Conservation (phyloP, 257 asterid genomes). For the Anisodus acutangulus region DNA sequence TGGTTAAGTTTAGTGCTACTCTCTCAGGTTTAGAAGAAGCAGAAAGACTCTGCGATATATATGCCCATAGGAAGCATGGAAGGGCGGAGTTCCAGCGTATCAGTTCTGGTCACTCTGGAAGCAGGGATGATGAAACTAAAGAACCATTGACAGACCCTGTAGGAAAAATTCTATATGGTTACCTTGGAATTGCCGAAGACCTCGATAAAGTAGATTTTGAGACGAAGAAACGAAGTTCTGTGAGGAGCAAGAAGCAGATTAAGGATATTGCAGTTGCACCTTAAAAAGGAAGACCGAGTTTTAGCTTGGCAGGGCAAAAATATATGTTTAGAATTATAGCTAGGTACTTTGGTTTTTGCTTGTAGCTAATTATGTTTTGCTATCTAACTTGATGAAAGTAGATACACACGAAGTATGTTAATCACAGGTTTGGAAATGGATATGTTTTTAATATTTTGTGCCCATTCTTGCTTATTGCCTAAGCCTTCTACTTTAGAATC, state of each 20-base stretch:
- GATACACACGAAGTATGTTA: constrained; percentile 8
- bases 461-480: background rate
- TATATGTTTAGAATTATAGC: background rate
- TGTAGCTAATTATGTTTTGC: constrained; percentile 1
- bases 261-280: constrained; percentile 52
- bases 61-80: constrained; percentile 51
- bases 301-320: background rate
- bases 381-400: constrained; percentile 14
- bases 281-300: background rate
- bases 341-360: constrained; percentile 14
- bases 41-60: constrained; percentile 52
- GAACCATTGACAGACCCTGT: constrained; percentile 28
- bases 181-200: constrained; percentile 70
- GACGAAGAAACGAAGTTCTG: constrained; percentile 57
- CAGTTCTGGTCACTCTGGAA: constrained; percentile 30
- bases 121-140: constrained; percentile 33
- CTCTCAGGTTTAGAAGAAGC: constrained; percentile 75
- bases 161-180: constrained; percentile 55
- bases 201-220: constrained; percentile 68
- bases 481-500: background rate
- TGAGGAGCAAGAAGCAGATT: constrained; percentile 68
- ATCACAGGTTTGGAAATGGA: background rate
- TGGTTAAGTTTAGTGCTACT: constrained; percentile 67
- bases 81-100: constrained; percentile 47
- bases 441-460: background rate